A percentile compares a stretch with the other conserved stretches of the same genome.
Evolutionary conservation across 257 asterid genomes (phyloP).

Genomic region (Salvia hispanica): DNA sequence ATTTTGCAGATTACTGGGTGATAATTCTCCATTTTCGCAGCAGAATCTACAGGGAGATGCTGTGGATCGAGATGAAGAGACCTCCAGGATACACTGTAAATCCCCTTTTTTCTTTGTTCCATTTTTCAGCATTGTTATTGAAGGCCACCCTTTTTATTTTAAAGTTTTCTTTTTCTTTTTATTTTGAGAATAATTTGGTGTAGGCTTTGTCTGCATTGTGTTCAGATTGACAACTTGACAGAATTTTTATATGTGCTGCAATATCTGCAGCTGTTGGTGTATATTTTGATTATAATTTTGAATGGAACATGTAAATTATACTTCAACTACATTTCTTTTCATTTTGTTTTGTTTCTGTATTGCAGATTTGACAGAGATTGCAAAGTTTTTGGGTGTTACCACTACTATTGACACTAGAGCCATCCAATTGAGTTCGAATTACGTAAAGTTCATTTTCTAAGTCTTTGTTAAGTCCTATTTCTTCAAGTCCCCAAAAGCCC

Average conservation of each 20-base stretch:
- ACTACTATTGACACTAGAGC: conserved; percentile 84
- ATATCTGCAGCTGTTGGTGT: conserved; percentile 19
- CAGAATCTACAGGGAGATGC: conserved; percentile 92
- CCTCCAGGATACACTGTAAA: conserved; percentile 92
- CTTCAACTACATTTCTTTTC: no score
- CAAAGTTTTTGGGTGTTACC: conserved; percentile 92
- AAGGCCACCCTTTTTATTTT: neutral
- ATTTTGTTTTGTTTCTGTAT: conserved; percentile 3
- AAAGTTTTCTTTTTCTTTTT: neutral
- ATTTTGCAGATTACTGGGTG: conserved; percentile 75
- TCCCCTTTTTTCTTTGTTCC: conserved; percentile 1
- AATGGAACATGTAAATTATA: neutral
- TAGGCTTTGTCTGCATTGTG: neutral
- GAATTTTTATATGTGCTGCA: conserved; percentile 18
- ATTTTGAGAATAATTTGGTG: neutral
- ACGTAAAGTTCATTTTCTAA: neutral
- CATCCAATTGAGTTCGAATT: conserved; percentile 70
- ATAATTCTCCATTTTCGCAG: conserved; percentile 94
- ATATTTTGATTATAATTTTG: conserved; percentile 16
- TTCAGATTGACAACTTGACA: neutral
- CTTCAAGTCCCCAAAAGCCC: neutral
- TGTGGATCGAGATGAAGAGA: conserved; percentile 93
- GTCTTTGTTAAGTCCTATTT: neutral
- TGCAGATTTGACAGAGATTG: conserved; percentile 97
- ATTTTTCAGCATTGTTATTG: neutral